These are phyloP conservation scores for Rhizoclosmatium sp. DNA, from an alignment of 192 early-diverging fungal species.

Conservation along the genomic window DNA sequence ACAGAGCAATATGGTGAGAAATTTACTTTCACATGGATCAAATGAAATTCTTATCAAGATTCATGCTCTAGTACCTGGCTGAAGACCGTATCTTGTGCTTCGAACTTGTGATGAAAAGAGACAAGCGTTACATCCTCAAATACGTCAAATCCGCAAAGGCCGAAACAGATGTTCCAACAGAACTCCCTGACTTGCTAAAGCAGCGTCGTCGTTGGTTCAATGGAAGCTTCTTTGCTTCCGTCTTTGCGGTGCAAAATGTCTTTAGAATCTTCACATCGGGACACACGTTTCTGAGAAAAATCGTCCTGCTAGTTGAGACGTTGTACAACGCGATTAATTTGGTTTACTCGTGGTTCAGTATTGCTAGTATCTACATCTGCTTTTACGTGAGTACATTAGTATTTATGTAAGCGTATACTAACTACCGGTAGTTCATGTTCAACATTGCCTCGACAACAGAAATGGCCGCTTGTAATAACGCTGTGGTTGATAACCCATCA, in stretches of 20 bases:
- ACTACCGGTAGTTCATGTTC: conserved; percentile 38
- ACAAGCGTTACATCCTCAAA: conserved; percentile 68
- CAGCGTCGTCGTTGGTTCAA: conserved; percentile 86
- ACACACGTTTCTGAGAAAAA: conserved; percentile 60
- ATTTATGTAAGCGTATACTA: neutral
- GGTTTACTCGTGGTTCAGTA: conserved; percentile 52
- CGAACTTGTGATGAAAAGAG: conserved; percentile 76
- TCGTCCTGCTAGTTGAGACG: conserved; percentile 63
- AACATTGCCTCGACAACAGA: conserved; percentile 33
- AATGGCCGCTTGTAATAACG: neutral
- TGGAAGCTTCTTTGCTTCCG: conserved; percentile 79
- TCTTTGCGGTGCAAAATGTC: conserved; percentile 72
- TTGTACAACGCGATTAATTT: conserved; percentile 77
- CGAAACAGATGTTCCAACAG: conserved; percentile 79
- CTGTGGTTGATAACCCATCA: neutral
- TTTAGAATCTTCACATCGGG: conserved; percentile 62
- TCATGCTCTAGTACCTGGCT: conserved; percentile 43
- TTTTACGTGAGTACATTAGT: conserved; percentile 47
- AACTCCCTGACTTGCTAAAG: conserved; percentile 77
- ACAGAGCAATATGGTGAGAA: conserved; percentile 6
- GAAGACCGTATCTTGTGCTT: conserved; percentile 90
- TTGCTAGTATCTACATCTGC: conserved; percentile 62
- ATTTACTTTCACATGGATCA: neutral
- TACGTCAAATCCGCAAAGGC: conserved; percentile 73
- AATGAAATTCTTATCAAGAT: neutral